Conservation (phyloP, 1,139 yeast genomes). For the Pichia sp. region DNA sequence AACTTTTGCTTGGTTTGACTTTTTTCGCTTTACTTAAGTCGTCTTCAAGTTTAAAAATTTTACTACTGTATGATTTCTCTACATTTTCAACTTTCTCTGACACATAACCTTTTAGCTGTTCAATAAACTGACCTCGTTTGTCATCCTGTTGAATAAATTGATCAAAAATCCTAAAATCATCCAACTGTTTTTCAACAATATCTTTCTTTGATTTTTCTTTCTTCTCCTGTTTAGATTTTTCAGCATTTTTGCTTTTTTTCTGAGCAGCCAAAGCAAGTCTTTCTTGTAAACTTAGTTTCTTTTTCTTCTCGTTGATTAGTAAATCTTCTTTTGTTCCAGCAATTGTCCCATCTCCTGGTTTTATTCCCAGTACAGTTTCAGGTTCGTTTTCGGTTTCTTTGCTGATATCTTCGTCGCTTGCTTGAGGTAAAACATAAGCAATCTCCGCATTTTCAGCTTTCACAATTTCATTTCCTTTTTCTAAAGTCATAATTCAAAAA, state of each 20-base stretch:
- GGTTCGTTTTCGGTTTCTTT: too few relatives aligned
- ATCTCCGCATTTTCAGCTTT: too few relatives aligned
- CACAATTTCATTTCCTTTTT: too few relatives aligned
- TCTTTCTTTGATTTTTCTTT: background rate
- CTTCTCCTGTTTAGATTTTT: conserved; percentile 1
- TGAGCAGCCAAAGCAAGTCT: conserved; percentile 68
- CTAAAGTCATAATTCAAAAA: too few relatives aligned
- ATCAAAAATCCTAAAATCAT: conserved; percentile 6
- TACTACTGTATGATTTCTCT: conserved; percentile 6
- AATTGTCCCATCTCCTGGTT: too few relatives aligned
- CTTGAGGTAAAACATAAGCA: too few relatives aligned
- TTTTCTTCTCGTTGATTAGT: too few relatives aligned
- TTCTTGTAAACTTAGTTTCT: conserved; percentile 68
- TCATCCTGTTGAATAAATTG: conserved; percentile 2
- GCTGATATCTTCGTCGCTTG: too few relatives aligned
- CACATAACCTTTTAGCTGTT: conserved; percentile 1
- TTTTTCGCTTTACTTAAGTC: background rate
- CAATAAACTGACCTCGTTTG: conserved; percentile 13
- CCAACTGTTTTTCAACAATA: background rate
- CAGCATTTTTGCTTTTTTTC: conserved; percentile 14
- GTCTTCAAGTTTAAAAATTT: conserved; percentile 4
- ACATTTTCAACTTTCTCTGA: conserved; percentile 1
- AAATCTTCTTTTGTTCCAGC: too few relatives aligned
- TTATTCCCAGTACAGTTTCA: too few relatives aligned
- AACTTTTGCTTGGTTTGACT: background rate